Percentiles rank a stretch among this genome's conserved stretches.
Evolutionary conservation across 2,329 filamentous ascomycete genomes (phyloP).

Genomic region (Lachnellula cervina): DNA sequence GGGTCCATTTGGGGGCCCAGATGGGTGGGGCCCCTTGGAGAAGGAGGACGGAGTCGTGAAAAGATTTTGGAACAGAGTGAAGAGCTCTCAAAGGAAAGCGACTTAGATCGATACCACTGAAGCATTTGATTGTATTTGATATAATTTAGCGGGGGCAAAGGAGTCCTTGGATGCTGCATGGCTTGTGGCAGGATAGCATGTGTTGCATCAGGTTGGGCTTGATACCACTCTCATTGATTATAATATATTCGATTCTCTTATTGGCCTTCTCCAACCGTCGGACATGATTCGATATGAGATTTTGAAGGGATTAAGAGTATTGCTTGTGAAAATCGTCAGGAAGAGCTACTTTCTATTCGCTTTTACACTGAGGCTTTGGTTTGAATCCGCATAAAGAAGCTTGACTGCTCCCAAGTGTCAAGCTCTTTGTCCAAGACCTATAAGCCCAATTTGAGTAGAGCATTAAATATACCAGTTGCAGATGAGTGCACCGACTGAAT

Average conservation of each 20-base stretch:
- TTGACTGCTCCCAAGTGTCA: no score
- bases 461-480: no score
- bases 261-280: no score
- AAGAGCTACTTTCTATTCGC: no score
- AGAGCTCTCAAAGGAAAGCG: constrained; percentile 24
- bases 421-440: no score
- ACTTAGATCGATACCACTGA: background rate
- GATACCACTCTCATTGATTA: constrained; percentile 17
- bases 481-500: no score
- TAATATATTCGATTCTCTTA: background rate
- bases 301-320: no score
- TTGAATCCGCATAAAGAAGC: no score
- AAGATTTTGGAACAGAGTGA: constrained; percentile 59
- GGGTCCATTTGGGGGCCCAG: constrained; percentile 31
- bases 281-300: no score
- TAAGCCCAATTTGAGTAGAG: no score
- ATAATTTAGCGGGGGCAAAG: background rate
- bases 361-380: no score
- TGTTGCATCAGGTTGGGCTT: constrained; percentile 13
- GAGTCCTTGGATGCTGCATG: background rate
- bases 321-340: no score
- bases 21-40: constrained; percentile 39
- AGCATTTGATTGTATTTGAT: background rate
- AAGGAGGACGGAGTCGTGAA: constrained; percentile 54
- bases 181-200: constrained; percentile 8